Conservation (phyloP, 768 basidiomycete species). For the Tremella fuciformis region DNA sequence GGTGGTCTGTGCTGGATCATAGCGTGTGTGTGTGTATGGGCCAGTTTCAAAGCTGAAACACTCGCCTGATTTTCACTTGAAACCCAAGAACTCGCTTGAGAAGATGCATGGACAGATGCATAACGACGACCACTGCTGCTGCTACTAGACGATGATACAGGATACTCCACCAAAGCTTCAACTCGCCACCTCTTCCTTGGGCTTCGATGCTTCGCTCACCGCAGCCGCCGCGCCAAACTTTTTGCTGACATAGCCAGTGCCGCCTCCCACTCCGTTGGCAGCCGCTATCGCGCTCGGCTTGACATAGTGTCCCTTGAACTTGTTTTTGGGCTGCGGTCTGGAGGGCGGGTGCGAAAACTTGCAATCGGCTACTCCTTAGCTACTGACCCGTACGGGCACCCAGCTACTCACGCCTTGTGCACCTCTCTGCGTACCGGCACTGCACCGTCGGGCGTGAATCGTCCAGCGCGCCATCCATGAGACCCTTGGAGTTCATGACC, state of each 20-base stretch:
- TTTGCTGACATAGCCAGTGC: constrained; percentile 24
- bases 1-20: neutral
- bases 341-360: constrained; percentile 82
- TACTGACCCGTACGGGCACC: neutral
- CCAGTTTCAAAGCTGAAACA: neutral
- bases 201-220: constrained; percentile 18
- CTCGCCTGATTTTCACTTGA: neutral
- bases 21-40: neutral
- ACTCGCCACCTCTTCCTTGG: constrained; percentile 8
- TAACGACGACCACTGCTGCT: no score
- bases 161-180: no score
- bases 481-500: constrained; percentile 37
- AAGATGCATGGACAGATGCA: no score
- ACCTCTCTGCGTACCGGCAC: constrained; percentile 80
- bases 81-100: no score
- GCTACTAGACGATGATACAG: no score
- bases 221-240: constrained; percentile 32
- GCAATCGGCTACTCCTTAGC: constrained; percentile 60
- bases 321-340: constrained; percentile 26
- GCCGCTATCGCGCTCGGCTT: neutral
- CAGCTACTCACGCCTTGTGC: constrained; percentile 62
- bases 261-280: constrained; percentile 30
- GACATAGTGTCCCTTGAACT: constrained; percentile 8
- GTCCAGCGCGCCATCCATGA: constrained; percentile 45
- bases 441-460: constrained; percentile 47